These are phyloP conservation scores for Pseudogymnoascus pannorum DNA, from an alignment of 2,329 filamentous ascomycete species.

Conservation along the genomic window DNA sequence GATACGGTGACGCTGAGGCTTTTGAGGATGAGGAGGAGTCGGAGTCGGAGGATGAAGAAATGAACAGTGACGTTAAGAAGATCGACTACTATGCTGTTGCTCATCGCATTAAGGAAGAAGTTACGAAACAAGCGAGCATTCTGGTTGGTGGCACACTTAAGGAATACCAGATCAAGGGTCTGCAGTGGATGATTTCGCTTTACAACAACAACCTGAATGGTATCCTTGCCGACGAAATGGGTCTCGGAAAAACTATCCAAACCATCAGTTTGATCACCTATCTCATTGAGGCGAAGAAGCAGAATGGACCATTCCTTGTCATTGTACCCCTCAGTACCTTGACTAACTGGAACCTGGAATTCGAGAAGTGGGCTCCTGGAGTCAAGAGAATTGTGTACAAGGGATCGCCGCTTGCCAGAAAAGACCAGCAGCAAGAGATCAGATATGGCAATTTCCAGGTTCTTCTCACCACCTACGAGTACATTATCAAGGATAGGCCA, in stretches of 20 bases:
- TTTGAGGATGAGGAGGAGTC: constrained; percentile 50
- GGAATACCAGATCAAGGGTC: constrained; percentile 96
- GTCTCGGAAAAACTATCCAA: constrained; percentile 98
- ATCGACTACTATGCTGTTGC: constrained; percentile 99
- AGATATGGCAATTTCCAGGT: constrained; percentile 95
- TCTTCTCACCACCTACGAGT: constrained; percentile 94
- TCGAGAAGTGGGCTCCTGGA: constrained; percentile 95
- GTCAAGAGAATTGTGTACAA: constrained; percentile 91
- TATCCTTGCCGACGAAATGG: constrained; percentile 98
- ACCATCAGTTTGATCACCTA: constrained; percentile 97
- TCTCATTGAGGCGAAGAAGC: constrained; percentile 90
- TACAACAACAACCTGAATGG: constrained; percentile 99
- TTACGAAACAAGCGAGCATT: constrained; percentile 73
- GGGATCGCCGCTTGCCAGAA: constrained; percentile 80
- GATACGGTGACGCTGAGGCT: constrained; percentile 58
- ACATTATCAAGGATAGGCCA: constrained; percentile 97
- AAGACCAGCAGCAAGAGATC: constrained; percentile 87
- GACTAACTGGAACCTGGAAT: constrained; percentile 98
- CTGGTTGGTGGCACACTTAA: constrained; percentile 89
- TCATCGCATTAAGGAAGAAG: constrained; percentile 89
- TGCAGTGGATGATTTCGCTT: constrained; percentile 99
- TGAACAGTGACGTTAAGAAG: constrained; percentile 64
- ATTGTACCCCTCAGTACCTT: constrained; percentile 95
- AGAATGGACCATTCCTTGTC: constrained; percentile 87
- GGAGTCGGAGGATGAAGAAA: constrained; percentile 63